phyloP scores from a whole-genome alignment of 1,139 yeast genomes.

The Nakaseomyces kungkrabaensis region DNA sequence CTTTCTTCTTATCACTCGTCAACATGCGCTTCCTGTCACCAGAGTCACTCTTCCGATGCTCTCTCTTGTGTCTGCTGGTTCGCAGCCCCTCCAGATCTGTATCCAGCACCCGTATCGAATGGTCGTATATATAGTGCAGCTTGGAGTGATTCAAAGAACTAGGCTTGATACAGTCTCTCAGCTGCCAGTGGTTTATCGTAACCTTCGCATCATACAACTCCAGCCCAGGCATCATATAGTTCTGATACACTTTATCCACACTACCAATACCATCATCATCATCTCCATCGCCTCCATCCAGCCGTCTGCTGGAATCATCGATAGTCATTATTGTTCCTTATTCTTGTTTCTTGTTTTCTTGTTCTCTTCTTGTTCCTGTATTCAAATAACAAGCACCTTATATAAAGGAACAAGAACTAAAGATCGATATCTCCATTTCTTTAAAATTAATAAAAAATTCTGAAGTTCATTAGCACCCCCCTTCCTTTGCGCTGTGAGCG shows the following conservation, averaged over 20 bases:
- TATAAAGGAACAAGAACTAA: not conserved
- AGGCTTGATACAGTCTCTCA: slow-evolving; percentile 61
- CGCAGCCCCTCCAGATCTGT: slow-evolving; percentile 19
- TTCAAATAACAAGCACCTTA: not conserved
- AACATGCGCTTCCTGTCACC: slow-evolving; percentile 4
- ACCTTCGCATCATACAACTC: slow-evolving; percentile 27
- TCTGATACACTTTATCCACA: slow-evolving; percentile 24
- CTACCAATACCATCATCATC: not conserved
- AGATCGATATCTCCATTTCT: not conserved
- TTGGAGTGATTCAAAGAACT: slow-evolving; percentile 33
- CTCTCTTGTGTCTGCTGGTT: slow-evolving; percentile 4
- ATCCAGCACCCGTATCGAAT: slow-evolving; percentile 37
- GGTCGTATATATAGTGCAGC: slow-evolving; percentile 42
- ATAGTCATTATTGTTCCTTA: slow-evolving; percentile 14
- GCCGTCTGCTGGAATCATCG: slow-evolving; percentile 9
- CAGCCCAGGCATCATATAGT: slow-evolving; percentile 27
- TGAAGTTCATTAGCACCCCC: no score
- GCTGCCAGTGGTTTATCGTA: slow-evolving; percentile 69
- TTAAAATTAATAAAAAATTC: no score
- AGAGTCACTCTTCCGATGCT: slow-evolving; percentile 15
- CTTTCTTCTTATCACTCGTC: slow-evolving; percentile 18
- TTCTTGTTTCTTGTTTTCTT: not conserved
- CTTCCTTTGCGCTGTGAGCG: no score
- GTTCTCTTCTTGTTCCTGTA: not conserved
- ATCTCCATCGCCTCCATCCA: not conserved